Conservation (phyloP, 2,329 filamentous ascomycete genomes). For the Myriosclerotinia duriaeana region DNA sequence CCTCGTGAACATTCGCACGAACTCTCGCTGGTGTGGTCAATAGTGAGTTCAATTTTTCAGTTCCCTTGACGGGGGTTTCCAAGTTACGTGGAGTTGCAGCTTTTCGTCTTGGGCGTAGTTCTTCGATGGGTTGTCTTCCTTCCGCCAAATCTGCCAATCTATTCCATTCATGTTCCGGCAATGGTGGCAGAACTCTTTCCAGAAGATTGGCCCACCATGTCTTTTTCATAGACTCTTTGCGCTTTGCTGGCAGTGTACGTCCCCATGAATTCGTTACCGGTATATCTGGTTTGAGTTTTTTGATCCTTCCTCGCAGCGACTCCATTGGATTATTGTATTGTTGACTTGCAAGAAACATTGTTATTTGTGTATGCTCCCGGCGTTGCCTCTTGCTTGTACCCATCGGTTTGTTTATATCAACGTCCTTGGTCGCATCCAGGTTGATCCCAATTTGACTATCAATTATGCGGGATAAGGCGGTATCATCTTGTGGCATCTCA, state of each 20-base stretch:
- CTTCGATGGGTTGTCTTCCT: conserved; percentile 36
- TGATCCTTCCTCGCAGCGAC: conserved; percentile 16
- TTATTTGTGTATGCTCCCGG: conserved; percentile 8
- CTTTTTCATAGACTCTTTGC: conserved; percentile 47
- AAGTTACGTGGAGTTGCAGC: neutral
- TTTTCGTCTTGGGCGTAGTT: conserved; percentile 31
- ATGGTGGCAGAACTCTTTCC: conserved; percentile 53
- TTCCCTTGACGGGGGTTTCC: neutral
- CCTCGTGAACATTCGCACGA: neutral
- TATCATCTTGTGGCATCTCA: conserved; percentile 45
- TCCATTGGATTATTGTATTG: conserved; percentile 26
- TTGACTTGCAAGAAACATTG: conserved; percentile 29
- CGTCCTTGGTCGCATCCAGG: neutral
- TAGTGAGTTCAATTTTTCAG: neutral
- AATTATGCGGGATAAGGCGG: conserved; percentile 44
- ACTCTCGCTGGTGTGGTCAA: conserved; percentile 2
- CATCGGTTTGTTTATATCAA: neutral
- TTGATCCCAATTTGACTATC: conserved; percentile 12
- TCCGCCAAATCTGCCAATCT: conserved; percentile 49
- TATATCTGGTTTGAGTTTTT: conserved; percentile 41
- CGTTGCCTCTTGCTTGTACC: neutral
- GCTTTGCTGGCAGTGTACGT: conserved; percentile 44
- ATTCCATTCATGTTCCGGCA: conserved; percentile 56
- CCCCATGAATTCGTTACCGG: conserved; percentile 53
- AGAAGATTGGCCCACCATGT: conserved; percentile 50